Evolutionary conservation across 2,329 filamentous ascomycete genomes (phyloP), one percentile per base, ranked within the genome.

Genomic region (Aspergillus amoenus): DNA sequence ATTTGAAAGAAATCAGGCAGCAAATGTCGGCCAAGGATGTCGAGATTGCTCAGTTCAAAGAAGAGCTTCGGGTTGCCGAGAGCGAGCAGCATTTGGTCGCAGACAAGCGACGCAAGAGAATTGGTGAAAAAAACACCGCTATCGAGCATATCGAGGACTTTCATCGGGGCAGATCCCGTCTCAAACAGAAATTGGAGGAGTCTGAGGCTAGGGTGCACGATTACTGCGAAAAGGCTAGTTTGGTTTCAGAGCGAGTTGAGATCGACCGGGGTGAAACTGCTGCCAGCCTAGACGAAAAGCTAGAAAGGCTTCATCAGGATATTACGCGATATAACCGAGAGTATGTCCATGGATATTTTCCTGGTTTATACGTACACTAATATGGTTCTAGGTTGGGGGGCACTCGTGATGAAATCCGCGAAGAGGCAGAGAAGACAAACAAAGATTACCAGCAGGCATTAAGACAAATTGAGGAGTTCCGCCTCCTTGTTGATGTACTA

Each of bases 191-290:
- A 61, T 77, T 76, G 17, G 78, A 84, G 17, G 70, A 76, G 3
- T 78, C 84, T 55, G 70, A 69, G 5, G 73, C 71, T 12, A 70
- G 74, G 37, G 82, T 91, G 27, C 70, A 78, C 24, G 76, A 82
- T 2, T 88, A 84, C 63, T 83, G 68, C 13, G 69, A 73, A 40
- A 76, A 86, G 62, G 89, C 89, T 17, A 73, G 73, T 34, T 60
- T 75, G 11, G 76, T 88, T 42, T 83, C 79, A 30, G 73, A 79
- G 24, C 82, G 89, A 32, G 84, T 89, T 52, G 73, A 81, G 39
- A 81, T 93, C 37, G 82, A 85, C 4, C 81, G 84, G 52, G 84
- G 83, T 5, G 87, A 91, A 68, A 91, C 86, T 0, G 71, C 81
- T 42, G 69, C 75, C 12, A 86, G 80, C 54, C 66, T 82, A 7